Evolutionary conservation across 805 yeast genomes (phyloP).

Genomic region (Brettanomyces anomalus): DNA sequence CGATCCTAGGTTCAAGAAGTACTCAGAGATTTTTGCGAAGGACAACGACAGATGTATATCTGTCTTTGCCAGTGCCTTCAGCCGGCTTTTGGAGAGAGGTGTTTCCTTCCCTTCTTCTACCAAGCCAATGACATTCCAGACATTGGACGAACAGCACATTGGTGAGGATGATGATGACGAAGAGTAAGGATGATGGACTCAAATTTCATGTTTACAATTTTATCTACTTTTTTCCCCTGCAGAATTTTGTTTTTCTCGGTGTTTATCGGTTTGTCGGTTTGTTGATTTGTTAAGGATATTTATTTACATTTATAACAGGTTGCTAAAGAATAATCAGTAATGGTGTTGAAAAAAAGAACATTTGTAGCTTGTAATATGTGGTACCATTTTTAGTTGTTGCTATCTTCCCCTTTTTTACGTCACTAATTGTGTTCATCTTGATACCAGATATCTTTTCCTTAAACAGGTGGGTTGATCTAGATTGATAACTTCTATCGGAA

Average conservation of each 20-base stretch:
- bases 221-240: background rate
- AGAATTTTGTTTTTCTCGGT: too few species aligned
- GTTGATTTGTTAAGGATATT: too few species aligned
- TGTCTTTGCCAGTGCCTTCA: slow-evolving; percentile 39
- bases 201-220: background rate
- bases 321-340: background rate
- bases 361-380: too few species aligned
- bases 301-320: too few species aligned
- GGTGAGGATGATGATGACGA: slow-evolving; percentile 9
- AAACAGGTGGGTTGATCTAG: too few species aligned
- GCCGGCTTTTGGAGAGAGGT: slow-evolving; percentile 60
- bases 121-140: slow-evolving; percentile 42
- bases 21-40: slow-evolving; percentile 38
- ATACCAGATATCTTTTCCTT: too few species aligned
- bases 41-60: slow-evolving; percentile 40
- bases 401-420: too few species aligned
- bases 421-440: too few species aligned
- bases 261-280: background rate
- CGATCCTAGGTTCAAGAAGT: slow-evolving; percentile 36
- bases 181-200: background rate
- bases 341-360: background rate
- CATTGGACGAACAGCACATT: slow-evolving; percentile 57
- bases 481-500: too few species aligned
- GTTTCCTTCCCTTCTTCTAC: slow-evolving; percentile 48
- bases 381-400: too few species aligned